Percentiles rank a stretch among this genome's conserved stretches.
Evolutionary conservation across 768 basidiomycete genomes (phyloP).

Genomic region (Boletus rubescentipes): DNA sequence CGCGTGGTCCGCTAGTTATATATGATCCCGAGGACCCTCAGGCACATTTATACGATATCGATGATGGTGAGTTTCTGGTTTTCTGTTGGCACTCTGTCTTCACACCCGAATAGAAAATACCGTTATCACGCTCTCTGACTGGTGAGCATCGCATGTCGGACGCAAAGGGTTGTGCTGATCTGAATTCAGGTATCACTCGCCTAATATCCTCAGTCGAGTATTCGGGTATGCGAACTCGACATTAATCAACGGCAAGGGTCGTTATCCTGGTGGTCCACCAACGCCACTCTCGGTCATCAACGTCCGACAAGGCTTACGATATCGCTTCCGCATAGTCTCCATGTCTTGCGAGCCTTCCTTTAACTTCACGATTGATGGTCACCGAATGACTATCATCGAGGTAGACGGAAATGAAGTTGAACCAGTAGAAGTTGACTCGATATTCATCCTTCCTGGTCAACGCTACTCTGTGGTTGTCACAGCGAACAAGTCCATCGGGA

Average conservation of each 20-base stretch:
- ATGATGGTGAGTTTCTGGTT: constrained; percentile 32
- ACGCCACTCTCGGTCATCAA: background rate
- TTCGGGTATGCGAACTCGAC: background rate
- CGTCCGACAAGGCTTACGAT: background rate
- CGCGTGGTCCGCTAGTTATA: constrained; percentile 27
- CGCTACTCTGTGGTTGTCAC: constrained; percentile 3
- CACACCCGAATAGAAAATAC: constrained; percentile 30
- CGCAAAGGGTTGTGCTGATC: background rate
- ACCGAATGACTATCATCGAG: constrained; percentile 7
- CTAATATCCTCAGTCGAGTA: background rate
- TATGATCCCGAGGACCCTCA: constrained; percentile 33
- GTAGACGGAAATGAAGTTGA: background rate
- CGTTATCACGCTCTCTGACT: constrained; percentile 25
- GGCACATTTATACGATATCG: constrained; percentile 39
- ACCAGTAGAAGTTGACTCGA: constrained; percentile 1
- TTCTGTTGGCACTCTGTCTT: background rate
- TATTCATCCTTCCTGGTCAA: background rate
- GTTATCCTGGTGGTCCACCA: background rate
- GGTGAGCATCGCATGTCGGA: background rate
- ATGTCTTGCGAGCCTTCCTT: background rate
- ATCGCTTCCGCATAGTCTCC: constrained; percentile 2
- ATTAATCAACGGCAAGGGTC: constrained; percentile 1
- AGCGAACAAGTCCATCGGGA: background rate
- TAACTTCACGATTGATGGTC: constrained; percentile 6
- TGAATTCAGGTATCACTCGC: background rate